phyloP scores from a whole-genome alignment of 176 grass and related monocot genomes.

The Musa itinerans region DNA sequence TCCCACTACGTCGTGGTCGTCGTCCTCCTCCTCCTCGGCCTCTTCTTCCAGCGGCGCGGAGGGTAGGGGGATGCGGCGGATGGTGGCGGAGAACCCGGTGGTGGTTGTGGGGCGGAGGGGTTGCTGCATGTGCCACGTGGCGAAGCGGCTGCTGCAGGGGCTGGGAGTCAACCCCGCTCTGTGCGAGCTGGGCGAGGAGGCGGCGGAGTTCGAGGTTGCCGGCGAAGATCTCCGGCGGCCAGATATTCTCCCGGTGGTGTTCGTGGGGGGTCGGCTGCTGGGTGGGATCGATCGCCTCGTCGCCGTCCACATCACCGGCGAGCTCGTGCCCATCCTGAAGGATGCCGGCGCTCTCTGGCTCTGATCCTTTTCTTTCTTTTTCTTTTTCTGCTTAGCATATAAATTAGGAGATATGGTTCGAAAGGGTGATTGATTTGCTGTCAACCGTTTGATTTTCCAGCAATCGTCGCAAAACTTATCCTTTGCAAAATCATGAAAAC shows the following conservation, averaged over 20 bases:
- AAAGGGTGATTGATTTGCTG: too few species aligned
- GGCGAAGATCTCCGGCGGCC: neutral
- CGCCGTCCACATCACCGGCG: conserved; percentile 91
- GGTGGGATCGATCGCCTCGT: conserved; percentile 75
- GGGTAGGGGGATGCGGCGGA: conserved; percentile 34
- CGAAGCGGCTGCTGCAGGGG: conserved; percentile 56
- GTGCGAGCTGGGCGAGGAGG: conserved; percentile 62
- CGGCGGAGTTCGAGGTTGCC: conserved; percentile 18
- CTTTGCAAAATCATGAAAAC: too few species aligned
- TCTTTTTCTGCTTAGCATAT: neutral
- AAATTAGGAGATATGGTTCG: too few species aligned
- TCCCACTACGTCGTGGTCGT: neutral
- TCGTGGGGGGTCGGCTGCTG: conserved; percentile 65
- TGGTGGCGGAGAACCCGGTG: conserved; percentile 69
- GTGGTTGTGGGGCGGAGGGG: conserved; percentile 52
- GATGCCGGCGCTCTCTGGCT: conserved; percentile 90
- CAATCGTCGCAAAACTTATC: too few species aligned
- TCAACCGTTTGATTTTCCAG: too few species aligned
- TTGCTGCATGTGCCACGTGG: conserved; percentile 92
- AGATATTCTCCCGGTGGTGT: conserved; percentile 45
- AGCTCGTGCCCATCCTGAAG: conserved; percentile 96
- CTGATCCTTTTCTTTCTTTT: neutral
- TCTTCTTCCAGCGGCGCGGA: conserved; percentile 27
- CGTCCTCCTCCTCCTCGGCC: neutral
- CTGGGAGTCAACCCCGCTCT: conserved; percentile 83